Evolutionary conservation across 495 filamentous ascomycete genomes (phyloP).

Genomic region (Neurospora sp.): DNA sequence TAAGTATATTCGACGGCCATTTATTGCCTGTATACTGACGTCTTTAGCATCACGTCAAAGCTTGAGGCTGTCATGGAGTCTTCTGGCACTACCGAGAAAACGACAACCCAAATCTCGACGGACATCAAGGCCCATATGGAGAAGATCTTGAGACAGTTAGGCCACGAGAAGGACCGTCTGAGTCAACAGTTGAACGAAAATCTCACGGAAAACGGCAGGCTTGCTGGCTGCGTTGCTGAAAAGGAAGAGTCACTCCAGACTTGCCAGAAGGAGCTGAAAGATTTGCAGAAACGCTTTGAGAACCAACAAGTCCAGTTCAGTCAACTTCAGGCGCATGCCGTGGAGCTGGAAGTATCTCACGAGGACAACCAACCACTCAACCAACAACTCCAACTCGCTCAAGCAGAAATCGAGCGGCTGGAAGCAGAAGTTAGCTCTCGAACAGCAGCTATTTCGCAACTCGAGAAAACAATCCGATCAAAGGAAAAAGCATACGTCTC

Average conservation of each 20-base stretch:
- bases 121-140: conserved; percentile 8
- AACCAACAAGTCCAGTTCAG: conserved; percentile 6
- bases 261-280: conserved; percentile 5
- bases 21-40: background rate
- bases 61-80: conserved; percentile 8
- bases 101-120: conserved; percentile 3
- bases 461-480: conserved; percentile 7
- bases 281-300: background rate
- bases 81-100: background rate
- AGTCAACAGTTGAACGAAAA: conserved; percentile 10
- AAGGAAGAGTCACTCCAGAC: conserved; percentile 7
- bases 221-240: conserved; percentile 7
- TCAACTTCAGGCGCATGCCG: conserved; percentile 11
- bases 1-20: background rate
- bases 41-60: conserved; percentile 8
- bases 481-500: conserved; percentile 4
- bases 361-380: conserved; percentile 1
- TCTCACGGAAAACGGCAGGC: conserved; percentile 13
- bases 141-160: conserved; percentile 9
- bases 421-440: conserved; percentile 7
- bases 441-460: conserved; percentile 1
- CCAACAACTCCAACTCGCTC: background rate
- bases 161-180: conserved; percentile 10
- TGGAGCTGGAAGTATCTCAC: conserved; percentile 1
- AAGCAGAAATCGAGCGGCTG: conserved; percentile 1